Conservation (phyloP, 805 yeast genomes). For the Cyberlindnera nakhonratchasimensis region DNA sequence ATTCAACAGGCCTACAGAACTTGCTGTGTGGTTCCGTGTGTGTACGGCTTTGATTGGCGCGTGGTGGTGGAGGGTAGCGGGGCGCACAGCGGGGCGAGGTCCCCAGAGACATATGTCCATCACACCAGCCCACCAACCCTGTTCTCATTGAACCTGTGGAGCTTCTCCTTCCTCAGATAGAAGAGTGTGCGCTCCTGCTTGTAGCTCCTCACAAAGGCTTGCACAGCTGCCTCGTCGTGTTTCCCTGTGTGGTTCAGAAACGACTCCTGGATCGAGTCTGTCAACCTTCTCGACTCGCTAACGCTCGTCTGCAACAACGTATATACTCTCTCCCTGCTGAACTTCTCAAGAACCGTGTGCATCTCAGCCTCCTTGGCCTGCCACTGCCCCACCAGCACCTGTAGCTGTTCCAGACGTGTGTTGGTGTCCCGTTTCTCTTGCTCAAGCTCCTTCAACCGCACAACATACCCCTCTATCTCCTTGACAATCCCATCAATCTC, state of each 20-base stretch:
- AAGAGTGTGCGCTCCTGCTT: constrained; percentile 38
- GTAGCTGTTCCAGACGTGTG: constrained; percentile 8
- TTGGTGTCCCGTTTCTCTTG: constrained; percentile 26
- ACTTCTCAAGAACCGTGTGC: constrained; percentile 33
- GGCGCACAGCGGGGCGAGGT: not conserved
- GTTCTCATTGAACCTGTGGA: constrained; percentile 41
- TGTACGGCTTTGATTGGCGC: not conserved
- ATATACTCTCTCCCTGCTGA: constrained; percentile 34
- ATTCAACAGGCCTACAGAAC: too few species aligned
- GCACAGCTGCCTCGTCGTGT: constrained; percentile 32
- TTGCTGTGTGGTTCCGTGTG: too few species aligned
- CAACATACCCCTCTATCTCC: constrained; percentile 27
- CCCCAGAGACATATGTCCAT: too few species aligned
- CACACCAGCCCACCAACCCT: constrained; percentile 22
- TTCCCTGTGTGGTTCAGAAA: constrained; percentile 28
- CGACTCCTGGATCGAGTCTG: constrained; percentile 33
- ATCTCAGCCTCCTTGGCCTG: constrained; percentile 34
- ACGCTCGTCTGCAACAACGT: constrained; percentile 29
- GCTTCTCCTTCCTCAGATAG: constrained; percentile 44
- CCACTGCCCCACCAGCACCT: constrained; percentile 30
- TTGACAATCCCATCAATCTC: constrained; percentile 27
- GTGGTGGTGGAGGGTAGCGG: not conserved
- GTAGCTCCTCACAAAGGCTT: constrained; percentile 40
- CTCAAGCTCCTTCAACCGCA: constrained; percentile 28
- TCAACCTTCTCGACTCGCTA: constrained; percentile 31